phyloP scores from a whole-genome alignment of 169 alveolate genomes.

The Plasmodium chabaudi region DNA sequence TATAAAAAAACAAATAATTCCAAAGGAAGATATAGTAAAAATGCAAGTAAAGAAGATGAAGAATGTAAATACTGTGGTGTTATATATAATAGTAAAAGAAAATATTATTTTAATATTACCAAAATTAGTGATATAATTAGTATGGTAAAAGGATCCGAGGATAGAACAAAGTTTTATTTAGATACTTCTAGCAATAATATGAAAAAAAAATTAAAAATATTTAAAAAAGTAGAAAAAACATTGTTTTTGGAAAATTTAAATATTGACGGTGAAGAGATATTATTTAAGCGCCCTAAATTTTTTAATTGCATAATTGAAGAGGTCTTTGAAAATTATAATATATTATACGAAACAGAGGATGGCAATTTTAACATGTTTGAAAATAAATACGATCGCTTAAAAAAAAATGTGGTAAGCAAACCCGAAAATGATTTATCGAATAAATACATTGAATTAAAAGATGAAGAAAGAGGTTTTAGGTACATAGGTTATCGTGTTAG shows the following conservation, averaged over 20 bases:
- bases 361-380: slow-evolving; percentile 32
- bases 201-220: slow-evolving; percentile 44
- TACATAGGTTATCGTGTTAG: slow-evolving; percentile 75
- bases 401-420: slow-evolving; percentile 28
- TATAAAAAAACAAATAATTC: slow-evolving; percentile 1
- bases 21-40: not conserved
- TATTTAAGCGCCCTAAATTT: slow-evolving; percentile 70
- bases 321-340: slow-evolving; percentile 24
- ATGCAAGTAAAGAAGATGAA: slow-evolving; percentile 6
- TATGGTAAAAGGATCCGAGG: slow-evolving; percentile 55
- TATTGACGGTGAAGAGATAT: slow-evolving; percentile 53
- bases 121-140: slow-evolving; percentile 39
- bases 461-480: slow-evolving; percentile 70
- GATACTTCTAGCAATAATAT: slow-evolving; percentile 58
- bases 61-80: slow-evolving; percentile 40
- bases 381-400: slow-evolving; percentile 27
- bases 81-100: slow-evolving; percentile 49
- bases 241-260: slow-evolving; percentile 57
- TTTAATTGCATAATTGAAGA: slow-evolving; percentile 67
- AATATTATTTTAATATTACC: slow-evolving; percentile 35
- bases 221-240: slow-evolving; percentile 47
- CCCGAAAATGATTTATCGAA: slow-evolving; percentile 15
- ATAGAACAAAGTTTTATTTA: slow-evolving; percentile 30
- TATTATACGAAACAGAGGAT: slow-evolving; percentile 36
- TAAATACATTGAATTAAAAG: slow-evolving; percentile 62